phyloP scores from a whole-genome alignment of 768 basidiomycete genomes.

The Paxillus involutus region DNA sequence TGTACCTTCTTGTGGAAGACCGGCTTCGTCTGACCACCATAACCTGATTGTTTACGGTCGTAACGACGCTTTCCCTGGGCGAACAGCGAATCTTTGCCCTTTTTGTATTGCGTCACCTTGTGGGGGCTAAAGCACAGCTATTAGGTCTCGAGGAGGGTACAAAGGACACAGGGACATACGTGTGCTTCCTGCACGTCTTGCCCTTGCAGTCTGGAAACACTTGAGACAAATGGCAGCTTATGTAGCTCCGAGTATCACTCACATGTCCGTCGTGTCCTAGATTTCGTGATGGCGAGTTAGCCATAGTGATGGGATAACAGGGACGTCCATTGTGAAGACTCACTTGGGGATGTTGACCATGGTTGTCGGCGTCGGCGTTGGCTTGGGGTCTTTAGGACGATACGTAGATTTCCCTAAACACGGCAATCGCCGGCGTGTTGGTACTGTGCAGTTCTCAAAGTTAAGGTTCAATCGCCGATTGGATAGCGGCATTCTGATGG shows the following conservation, averaged over 20 bases:
- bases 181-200: constrained; percentile 96
- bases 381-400: constrained; percentile 14
- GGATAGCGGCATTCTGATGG: not conserved
- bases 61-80: constrained; percentile 99
- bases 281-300: constrained; percentile 14
- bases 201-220: constrained; percentile 80
- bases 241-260: constrained; percentile 35
- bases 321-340: constrained; percentile 30
- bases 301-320: not conserved
- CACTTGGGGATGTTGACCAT: constrained; percentile 98
- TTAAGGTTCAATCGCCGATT: constrained; percentile 23
- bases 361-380: constrained; percentile 31
- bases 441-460: constrained; percentile 23
- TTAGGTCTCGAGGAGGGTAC: not conserved
- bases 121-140: constrained; percentile 65
- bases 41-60: constrained; percentile 97
- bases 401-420: constrained; percentile 6
- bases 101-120: constrained; percentile 99
- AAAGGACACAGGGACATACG: constrained; percentile 51
- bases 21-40: constrained; percentile 99
- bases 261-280: constrained; percentile 95
- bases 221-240: constrained; percentile 1
- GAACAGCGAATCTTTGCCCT: constrained; percentile 97
- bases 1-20: constrained; percentile 99
- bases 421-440: constrained; percentile 27